Conservation (phyloP, 768 basidiomycete genomes). For the Russula emetica region DNA sequence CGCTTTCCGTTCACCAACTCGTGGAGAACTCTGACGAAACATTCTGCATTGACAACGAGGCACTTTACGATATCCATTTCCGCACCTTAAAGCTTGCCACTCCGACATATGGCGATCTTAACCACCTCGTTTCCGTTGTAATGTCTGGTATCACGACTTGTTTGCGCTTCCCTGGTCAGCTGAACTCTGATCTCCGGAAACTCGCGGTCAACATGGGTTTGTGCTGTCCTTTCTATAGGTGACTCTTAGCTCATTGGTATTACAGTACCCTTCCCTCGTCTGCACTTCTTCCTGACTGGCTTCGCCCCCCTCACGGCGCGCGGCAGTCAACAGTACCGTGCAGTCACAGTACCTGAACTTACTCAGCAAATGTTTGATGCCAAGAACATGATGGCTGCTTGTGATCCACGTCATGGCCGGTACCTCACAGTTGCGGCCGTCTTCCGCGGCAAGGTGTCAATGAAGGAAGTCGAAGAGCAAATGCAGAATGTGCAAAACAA, state of each 20-base stretch:
- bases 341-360: conserved; percentile 94
- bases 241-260: conserved; percentile 12
- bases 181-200: conserved; percentile 98
- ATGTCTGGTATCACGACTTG: conserved; percentile 99
- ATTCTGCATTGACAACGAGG: conserved; percentile 99
- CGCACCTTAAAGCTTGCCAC: conserved; percentile 93
- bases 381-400: conserved; percentile 99
- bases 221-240: conserved; percentile 30
- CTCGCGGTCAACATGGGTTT: conserved; percentile 98
- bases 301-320: conserved; percentile 93
- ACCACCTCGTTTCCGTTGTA: conserved; percentile 95
- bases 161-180: conserved; percentile 98
- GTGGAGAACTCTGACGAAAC: conserved; percentile 99
- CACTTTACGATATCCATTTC: conserved; percentile 99
- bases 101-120: conserved; percentile 96
- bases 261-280: conserved; percentile 93
- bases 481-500: conserved; percentile 98
- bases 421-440: conserved; percentile 96
- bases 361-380: conserved; percentile 99
- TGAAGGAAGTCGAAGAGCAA: conserved; percentile 99
- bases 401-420: conserved; percentile 93
- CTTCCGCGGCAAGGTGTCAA: conserved; percentile 99
- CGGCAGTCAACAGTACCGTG: conserved; percentile 92
- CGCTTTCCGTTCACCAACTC: conserved; percentile 95
- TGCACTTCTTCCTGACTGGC: conserved; percentile 99